Evolutionary conservation across 106 monocot species (phyloP), one percentile per base, ranked within the genome.

Genomic region (Gastrodia elata): DNA sequence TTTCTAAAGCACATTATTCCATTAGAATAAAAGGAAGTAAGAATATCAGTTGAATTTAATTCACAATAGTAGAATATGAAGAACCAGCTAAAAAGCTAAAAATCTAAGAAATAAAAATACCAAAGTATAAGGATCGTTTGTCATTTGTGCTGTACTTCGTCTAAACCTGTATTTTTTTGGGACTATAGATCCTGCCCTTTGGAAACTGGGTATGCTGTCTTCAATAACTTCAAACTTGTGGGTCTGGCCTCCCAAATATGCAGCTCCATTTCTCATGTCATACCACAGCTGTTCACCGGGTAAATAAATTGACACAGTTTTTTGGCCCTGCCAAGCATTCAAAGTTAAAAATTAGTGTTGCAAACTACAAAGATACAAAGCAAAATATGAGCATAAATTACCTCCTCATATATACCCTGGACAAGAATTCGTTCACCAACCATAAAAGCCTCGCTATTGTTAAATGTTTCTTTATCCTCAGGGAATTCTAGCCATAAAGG

Each of bases 401-500:
- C 98, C 93, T 86, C 71, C 68, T 88, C 74, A 80, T 88, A 98
- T 71, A 98, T 79, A 33, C 93, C 98, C 59, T 89, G 90, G 24
- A 89, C 93, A 37, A 93, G 82, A n/a, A 98, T 75, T 78, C 91
- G 80, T 79, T 81, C 73, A 68, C 98, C 98, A 78, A 93, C 78
- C 93, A 98, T 83, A 68, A 98, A 98, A 38, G 93, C 88, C 28
- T 98, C 98, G 52, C 88, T 79, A 79, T 87, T 91, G 46, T 89
- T 87, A 65, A 81, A 98, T 44, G 98, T 82, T 67, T 88, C 83
- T 78, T 84, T 82, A 75, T 98, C 93, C 71, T 65, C 56, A 27
- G 98, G 98, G 68, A 93, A 98, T 72, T 98, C 98, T 38, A 93
- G 64, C 98, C 98, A 98, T 43, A 98, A 75, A 71, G 98, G 93